Evolutionary conservation across 2,329 filamentous ascomycete genomes (phyloP).

Genomic region (Delphinella strobiligena): DNA sequence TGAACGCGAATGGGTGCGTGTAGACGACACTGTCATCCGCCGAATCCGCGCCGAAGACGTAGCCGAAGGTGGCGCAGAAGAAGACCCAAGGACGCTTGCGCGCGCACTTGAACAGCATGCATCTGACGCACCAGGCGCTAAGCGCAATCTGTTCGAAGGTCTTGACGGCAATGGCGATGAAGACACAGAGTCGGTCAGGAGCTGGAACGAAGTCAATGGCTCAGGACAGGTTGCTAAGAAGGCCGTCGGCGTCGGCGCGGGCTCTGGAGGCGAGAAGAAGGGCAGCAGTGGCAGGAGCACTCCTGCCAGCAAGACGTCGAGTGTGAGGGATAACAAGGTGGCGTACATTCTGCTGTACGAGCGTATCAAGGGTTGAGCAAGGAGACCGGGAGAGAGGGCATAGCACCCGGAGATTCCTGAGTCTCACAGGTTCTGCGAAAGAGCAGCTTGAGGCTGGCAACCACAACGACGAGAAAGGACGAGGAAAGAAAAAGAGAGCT

Average conservation of each 20-base stretch:
- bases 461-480: no score
- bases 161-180: constrained; percentile 52
- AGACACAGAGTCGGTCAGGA: constrained; percentile 28
- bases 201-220: constrained; percentile 80
- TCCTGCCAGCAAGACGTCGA: constrained; percentile 40
- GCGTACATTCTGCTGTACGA: constrained; percentile 96
- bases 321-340: constrained; percentile 83
- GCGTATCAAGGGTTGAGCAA: constrained; percentile 37
- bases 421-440: no score
- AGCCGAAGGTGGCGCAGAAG: constrained; percentile 71
- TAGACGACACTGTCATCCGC: constrained; percentile 86
- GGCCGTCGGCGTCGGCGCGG: no score
- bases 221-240: constrained; percentile 30
- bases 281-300: constrained; percentile 38
- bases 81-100: constrained; percentile 58
- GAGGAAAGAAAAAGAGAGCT: no score
- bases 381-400: neutral
- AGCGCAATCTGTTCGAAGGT: constrained; percentile 63
- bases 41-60: constrained; percentile 81
- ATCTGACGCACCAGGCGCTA: constrained; percentile 31
- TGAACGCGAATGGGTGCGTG: constrained; percentile 86
- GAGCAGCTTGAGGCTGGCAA: no score
- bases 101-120: constrained; percentile 56
- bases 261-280: constrained; percentile 41
- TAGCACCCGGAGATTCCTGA: neutral